A percentile compares a stretch with the other conserved stretches of the same genome.
phyloP scores from a whole-genome alignment of 305 asterid genomes.

The Fraxinus paxiana region DNA sequence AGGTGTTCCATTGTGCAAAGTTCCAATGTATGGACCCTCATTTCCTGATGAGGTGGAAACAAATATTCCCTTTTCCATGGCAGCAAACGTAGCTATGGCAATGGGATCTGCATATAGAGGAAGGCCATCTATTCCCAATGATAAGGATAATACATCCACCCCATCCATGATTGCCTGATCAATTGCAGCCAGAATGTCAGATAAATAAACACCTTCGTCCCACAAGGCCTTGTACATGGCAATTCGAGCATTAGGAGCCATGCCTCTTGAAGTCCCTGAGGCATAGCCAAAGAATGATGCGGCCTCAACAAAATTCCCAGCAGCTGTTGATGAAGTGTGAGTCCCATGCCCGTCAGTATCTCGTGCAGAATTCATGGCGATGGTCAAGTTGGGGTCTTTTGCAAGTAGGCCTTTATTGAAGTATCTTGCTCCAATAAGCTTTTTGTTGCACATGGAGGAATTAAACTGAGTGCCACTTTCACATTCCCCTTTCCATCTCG shows the following conservation, averaged over 20 bases:
- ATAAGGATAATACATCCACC: slow-evolving; percentile 65
- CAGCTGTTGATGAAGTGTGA: slow-evolving; percentile 72
- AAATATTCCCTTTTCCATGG: slow-evolving; percentile 58
- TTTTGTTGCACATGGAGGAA: slow-evolving; percentile 61
- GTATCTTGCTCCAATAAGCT: slow-evolving; percentile 70
- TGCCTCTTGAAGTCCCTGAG: slow-evolving; percentile 53
- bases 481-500: slow-evolving; percentile 70
- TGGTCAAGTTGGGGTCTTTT: slow-evolving; percentile 45
- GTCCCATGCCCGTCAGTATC: slow-evolving; percentile 83
- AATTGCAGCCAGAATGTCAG: slow-evolving; percentile 73
- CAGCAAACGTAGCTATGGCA: slow-evolving; percentile 59
- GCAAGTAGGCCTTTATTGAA: slow-evolving; percentile 70
- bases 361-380: slow-evolving; percentile 64
- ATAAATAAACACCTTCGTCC: slow-evolving; percentile 49
- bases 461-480: slow-evolving; percentile 58
- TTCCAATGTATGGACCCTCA: slow-evolving; percentile 36
- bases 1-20: slow-evolving; percentile 57
- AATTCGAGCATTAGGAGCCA: slow-evolving; percentile 64
- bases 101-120: slow-evolving; percentile 42
- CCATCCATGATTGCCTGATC: slow-evolving; percentile 72
- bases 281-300: slow-evolving; percentile 70
- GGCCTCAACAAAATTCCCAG: slow-evolving; percentile 45
- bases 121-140: slow-evolving; percentile 40
- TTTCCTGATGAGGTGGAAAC: slow-evolving; percentile 65
- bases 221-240: slow-evolving; percentile 75